These are phyloP conservation scores for sweet orange (Citrus sinensis) DNA, from an alignment of 345 rosid genomes.

Conservation along the genomic window DNA sequence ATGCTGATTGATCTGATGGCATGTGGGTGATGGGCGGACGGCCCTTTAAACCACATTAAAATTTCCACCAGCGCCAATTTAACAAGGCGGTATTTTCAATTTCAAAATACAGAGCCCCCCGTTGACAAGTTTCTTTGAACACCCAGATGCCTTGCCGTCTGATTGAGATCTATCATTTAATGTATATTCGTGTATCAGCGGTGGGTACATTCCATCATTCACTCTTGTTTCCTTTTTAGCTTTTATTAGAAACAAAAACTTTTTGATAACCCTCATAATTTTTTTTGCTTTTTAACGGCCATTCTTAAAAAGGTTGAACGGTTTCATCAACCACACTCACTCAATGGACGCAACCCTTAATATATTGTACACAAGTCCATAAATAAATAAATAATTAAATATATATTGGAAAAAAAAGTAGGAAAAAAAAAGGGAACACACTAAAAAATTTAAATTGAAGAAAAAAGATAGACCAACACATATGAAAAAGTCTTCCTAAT, in stretches of 20 bases:
- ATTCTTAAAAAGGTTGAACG: slow-evolving; percentile 1
- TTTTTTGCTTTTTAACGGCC: slow-evolving; percentile 39
- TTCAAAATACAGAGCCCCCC: not conserved
- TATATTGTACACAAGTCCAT: not conserved
- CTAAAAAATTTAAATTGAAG: not conserved
- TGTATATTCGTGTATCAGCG: not conserved
- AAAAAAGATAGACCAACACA: not conserved
- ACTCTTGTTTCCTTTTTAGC: slow-evolving; percentile 2
- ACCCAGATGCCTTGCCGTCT: not conserved
- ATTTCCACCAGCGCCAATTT: not conserved
- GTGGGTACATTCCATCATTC: slow-evolving; percentile 10
- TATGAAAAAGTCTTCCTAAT: slow-evolving; percentile 23
- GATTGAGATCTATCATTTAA: not conserved
- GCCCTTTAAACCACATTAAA: not conserved
- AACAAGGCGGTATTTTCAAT: not conserved
- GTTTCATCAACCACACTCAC: slow-evolving; percentile 9
- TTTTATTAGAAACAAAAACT: not conserved
- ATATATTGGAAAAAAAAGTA: not conserved
- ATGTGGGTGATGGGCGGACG: not conserved
- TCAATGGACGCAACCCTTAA: not conserved
- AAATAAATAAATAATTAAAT: not conserved
- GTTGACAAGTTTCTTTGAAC: too few species aligned
- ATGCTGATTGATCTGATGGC: too few species aligned
- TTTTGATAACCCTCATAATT: slow-evolving; percentile 17
- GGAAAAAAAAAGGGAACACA: not conserved